Conservation (phyloP, 805 yeast species). For the Jamesozyma piceae region DNA sequence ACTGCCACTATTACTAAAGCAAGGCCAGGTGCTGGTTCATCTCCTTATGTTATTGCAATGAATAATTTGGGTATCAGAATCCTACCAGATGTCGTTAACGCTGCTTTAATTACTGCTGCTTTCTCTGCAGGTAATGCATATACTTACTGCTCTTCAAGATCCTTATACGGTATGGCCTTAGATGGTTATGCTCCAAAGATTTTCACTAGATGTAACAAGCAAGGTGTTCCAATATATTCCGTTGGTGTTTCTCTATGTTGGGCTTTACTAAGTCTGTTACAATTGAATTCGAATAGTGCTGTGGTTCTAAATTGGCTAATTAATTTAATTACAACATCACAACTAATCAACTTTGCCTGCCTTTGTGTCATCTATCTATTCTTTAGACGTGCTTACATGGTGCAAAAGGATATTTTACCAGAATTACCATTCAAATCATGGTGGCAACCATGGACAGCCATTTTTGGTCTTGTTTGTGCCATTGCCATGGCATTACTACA, state of each 20-base stretch:
- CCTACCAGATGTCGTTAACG: conserved; percentile 73
- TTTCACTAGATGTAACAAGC: conserved; percentile 49
- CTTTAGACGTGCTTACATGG: conserved; percentile 50
- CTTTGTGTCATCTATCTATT: conserved; percentile 51
- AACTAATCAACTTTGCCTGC: conserved; percentile 49
- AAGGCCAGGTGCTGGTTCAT: conserved; percentile 68
- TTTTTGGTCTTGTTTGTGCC: conserved; percentile 39
- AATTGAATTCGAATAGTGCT: conserved; percentile 48
- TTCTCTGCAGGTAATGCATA: conserved; percentile 81
- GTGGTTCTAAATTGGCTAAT: conserved; percentile 65
- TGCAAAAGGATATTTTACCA: conserved; percentile 39
- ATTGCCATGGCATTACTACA: conserved; percentile 46
- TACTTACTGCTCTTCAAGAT: conserved; percentile 61
- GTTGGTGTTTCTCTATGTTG: conserved; percentile 45
- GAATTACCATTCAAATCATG: conserved; percentile 42
- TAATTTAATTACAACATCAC: conserved; percentile 62
- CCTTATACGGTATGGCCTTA: conserved; percentile 59
- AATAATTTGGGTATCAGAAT: conserved; percentile 53
- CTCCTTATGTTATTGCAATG: conserved; percentile 83
- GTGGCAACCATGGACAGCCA: conserved; percentile 52
- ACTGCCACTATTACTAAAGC: conserved; percentile 48
- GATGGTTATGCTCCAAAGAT: conserved; percentile 66
- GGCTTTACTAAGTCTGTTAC: conserved; percentile 58
- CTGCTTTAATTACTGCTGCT: conserved; percentile 61
- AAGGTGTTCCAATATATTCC: conserved; percentile 63